A percentile compares a stretch with the other conserved stretches of the same genome.
phyloP scores from a whole-genome alignment of 257 asterid genomes.

The Knoxia roxburghii region DNA sequence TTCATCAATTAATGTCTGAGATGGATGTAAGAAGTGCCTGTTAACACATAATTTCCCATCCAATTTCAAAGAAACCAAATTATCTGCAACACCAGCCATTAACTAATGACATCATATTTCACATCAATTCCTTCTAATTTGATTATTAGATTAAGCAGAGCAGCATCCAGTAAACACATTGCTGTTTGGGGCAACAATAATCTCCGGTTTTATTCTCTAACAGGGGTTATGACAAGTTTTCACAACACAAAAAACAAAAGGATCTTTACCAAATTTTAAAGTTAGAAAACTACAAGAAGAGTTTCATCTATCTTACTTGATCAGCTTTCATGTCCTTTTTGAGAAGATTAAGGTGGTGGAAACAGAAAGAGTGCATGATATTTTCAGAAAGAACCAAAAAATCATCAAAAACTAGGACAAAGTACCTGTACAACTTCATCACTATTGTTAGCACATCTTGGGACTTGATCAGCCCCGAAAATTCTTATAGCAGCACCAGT shows the following conservation, averaged over 20 bases:
- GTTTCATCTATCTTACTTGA: too few relatives aligned
- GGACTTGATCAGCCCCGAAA: conserved; percentile 52
- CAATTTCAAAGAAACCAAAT: background rate
- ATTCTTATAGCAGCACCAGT: conserved; percentile 54
- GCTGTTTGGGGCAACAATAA: background rate
- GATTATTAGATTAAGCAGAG: background rate
- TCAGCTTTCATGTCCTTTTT: background rate
- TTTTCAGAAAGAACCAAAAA: background rate
- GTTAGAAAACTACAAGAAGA: too few relatives aligned
- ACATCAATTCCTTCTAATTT: background rate
- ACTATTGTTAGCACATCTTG: conserved; percentile 46
- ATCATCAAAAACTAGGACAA: conserved; percentile 5
- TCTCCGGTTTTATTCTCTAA: background rate
- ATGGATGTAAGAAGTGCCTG: background rate
- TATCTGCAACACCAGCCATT: background rate
- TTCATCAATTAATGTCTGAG: background rate
- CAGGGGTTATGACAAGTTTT: background rate
- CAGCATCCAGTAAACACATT: background rate
- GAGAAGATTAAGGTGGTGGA: background rate
- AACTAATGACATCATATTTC: background rate
- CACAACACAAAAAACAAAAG: background rate
- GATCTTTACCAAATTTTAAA: background rate
- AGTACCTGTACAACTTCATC: conserved; percentile 64
- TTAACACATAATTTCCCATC: background rate
- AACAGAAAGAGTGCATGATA: background rate